Evolutionary conservation across 2,329 filamentous ascomycete species (phyloP), one percentile per base, ranked within the genome.

Genomic region (Talaromyces pinophilus): DNA sequence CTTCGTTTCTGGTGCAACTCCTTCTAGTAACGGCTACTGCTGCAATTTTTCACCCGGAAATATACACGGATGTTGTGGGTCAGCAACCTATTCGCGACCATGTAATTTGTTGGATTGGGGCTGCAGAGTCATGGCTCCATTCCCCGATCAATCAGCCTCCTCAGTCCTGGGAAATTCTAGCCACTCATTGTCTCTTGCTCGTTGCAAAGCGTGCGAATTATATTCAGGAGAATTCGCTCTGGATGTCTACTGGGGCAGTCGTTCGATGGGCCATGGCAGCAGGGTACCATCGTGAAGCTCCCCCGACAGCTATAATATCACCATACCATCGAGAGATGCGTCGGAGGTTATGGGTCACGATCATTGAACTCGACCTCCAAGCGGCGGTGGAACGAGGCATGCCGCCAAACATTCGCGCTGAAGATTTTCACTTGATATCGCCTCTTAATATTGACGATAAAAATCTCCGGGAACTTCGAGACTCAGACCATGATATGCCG

Each of bases 301-400:
- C 69, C 52, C 69, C 71, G 25, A 73, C 75, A 64, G 71, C 72
- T 5, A 74, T 69, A 10, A 76, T 81, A 17, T 80, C 79, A 0
- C 64, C 72, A 0, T 81, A 80, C 65, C 77, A 80, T 38, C 76
- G 77, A 64, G 79, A 81, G 67, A 80, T 81, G 82, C 81, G 85
- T 63, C 79, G 84, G 64, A 79, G 86, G 54, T 75, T 88, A 3
- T 88, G 86, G 86, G 79, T 78, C 2, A 86, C 85, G 1, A 84
- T 86, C 11, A 73, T 85, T 13, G 86, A 88, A 70, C 73, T 87
- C 22, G 85, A 88, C 63, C 72, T 87, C 2, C 85, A 87, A 69
- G 80, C 83, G 0, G 83, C 84, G 0, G 74, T 87, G 13, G 85
- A 87, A 67, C 78, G 80, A 17, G 86, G 86, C 0, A 83, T 87